Conservation (phyloP, 805 yeast species). For the Lipomyces orientalis region DNA sequence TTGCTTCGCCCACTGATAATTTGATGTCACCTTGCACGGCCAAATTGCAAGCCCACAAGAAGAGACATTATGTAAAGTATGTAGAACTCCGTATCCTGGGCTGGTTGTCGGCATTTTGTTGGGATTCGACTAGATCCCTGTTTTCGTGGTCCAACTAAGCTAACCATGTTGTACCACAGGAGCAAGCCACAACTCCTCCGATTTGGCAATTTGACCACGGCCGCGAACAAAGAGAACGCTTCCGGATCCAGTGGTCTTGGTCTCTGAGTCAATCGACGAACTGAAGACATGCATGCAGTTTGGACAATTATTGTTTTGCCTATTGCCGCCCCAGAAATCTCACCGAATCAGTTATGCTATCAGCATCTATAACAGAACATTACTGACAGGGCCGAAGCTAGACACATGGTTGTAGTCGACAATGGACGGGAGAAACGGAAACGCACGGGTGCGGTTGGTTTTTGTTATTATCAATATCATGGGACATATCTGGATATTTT, state of each 20-base stretch:
- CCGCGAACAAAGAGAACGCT: constrained; percentile 23
- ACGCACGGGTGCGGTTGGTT: not conserved
- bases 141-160: not conserved
- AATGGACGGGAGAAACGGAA: not conserved
- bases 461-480: not conserved
- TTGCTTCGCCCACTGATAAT: constrained; percentile 64
- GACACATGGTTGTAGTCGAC: not conserved
- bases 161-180: constrained; percentile 13
- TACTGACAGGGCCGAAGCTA: too few species aligned
- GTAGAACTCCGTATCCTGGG: too few species aligned
- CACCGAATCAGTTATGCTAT: not conserved
- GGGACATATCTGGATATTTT: not conserved
- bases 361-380: too few species aligned
- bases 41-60: constrained; percentile 58
- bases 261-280: not conserved
- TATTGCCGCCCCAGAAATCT: too few species aligned
- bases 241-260: constrained; percentile 14
- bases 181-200: constrained; percentile 35
- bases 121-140: not conserved
- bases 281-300: not conserved
- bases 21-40: constrained; percentile 64
- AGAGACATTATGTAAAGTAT: constrained; percentile 49
- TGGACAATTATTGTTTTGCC: not conserved
- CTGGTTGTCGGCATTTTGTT: too few species aligned
- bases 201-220: constrained; percentile 20